Evolutionary conservation across 2,329 filamentous ascomycete genomes (phyloP).

Genomic region (Ophiocordyceps sinensis): DNA sequence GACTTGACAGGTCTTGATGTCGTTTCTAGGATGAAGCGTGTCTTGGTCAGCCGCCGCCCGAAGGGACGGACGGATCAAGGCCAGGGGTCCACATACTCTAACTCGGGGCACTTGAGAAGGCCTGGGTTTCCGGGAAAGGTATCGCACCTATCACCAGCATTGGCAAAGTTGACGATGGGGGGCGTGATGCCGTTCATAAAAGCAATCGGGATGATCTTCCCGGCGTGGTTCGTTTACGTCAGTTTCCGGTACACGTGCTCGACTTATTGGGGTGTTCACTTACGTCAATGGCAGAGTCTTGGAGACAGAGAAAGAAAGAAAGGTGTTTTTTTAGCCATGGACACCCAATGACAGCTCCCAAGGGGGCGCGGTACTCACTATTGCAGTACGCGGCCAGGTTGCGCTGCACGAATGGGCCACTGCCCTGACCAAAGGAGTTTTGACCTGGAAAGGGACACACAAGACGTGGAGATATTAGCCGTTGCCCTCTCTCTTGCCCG

Average conservation of each 20-base stretch:
- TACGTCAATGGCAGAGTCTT: conserved; percentile 32
- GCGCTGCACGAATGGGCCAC: conserved; percentile 32
- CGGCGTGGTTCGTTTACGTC: background rate
- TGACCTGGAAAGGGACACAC: conserved; percentile 25
- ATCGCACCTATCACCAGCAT: conserved; percentile 46
- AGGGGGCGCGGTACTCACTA: conserved; percentile 25
- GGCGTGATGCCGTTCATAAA: conserved; percentile 45
- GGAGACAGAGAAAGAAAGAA: conserved; percentile 2
- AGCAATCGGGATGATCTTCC: conserved; percentile 42
- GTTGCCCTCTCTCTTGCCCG: background rate
- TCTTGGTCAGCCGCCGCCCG: background rate
- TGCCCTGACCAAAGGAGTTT: conserved; percentile 39
- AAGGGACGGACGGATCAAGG: no score
- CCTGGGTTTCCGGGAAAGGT: conserved; percentile 37
- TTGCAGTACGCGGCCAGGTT: conserved; percentile 43
- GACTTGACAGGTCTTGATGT: conserved; percentile 46
- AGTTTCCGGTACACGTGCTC: background rate
- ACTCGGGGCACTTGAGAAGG: conserved; percentile 45
- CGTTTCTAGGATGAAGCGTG: conserved; percentile 17
- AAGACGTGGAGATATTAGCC: background rate
- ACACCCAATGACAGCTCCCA: no score
- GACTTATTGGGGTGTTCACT: conserved; percentile 4
- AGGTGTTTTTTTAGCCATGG: background rate
- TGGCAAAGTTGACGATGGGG: conserved; percentile 48
- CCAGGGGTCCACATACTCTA: conserved; percentile 36